A percentile compares a stretch with the other conserved stretches of the same genome.
phyloP scores from a whole-genome alignment of 768 basidiomycete genomes.

The Boletellus ananas region DNA sequence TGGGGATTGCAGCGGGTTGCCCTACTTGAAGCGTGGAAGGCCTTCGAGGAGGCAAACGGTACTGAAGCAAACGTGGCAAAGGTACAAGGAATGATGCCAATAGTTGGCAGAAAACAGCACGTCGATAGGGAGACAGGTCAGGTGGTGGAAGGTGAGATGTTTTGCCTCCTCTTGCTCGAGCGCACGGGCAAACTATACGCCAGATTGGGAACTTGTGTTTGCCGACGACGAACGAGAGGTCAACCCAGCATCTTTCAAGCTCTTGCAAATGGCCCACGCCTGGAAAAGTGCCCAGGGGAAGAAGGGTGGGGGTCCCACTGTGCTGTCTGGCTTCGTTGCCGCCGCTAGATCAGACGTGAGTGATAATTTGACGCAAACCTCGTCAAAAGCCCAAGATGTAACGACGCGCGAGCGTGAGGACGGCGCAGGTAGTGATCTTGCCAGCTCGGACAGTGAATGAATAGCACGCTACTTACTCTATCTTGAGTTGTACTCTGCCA shows the following conservation, averaged over 20 bases:
- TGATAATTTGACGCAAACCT: conserved; percentile 2
- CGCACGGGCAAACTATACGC: conserved; percentile 1
- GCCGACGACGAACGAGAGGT: conserved; percentile 94
- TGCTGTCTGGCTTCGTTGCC: conserved; percentile 49
- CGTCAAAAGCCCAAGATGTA: conserved; percentile 21
- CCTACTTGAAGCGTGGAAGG: conserved; percentile 92
- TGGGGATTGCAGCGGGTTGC: conserved; percentile 67
- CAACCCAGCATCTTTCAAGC: conserved; percentile 92
- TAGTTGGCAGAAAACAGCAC: conserved; percentile 78
- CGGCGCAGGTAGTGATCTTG: conserved; percentile 46
- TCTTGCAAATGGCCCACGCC: conserved; percentile 91
- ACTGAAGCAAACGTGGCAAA: conserved; percentile 67
- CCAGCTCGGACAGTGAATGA: conserved; percentile 49
- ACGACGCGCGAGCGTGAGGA: conserved; percentile 23
- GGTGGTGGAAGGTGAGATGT: conserved; percentile 71
- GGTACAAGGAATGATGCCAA: conserved; percentile 92
- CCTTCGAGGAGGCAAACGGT: conserved; percentile 83
- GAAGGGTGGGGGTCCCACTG: conserved; percentile 32
- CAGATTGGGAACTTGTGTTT: conserved; percentile 94
- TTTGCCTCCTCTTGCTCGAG: not conserved
- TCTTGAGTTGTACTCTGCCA: not conserved
- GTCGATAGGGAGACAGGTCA: conserved; percentile 84
- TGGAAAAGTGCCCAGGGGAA: conserved; percentile 66
- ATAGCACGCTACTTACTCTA: not conserved
- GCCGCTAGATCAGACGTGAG: conserved; percentile 26